Base-by-base conservation (phyloP, 345 rosid species). In the Eucalyptus melliodora region DNA sequence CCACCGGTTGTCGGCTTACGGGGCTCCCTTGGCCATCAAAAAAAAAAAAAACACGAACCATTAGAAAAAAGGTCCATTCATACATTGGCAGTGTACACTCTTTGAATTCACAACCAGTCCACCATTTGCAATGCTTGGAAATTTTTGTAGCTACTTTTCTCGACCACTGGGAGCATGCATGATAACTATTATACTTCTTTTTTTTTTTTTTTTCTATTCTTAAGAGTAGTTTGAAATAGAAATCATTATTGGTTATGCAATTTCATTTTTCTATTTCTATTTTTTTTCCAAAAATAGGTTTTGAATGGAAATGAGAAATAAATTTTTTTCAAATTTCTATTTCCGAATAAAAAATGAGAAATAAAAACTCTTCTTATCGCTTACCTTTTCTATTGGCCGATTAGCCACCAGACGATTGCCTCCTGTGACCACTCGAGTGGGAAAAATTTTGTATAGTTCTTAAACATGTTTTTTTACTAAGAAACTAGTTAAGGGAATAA, bases 361-460 rank as follows among this genome's bases (percentile, higher is more conserved):
- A n/a, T n/a, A n/a, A 67, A 8, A n/a, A 15, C 10, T 67, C 6
- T 15, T 67, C 47, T 44, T 8, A 44, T 44, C 10, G 47, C 47
- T 45, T 45, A 1, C 47, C 11, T 1, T 45, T 45, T 2, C 47
- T 6, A 3, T 0, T 30, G 0, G 9, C 0, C 3, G 0, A 4
- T 62, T 3, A 8, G 9, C 19, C 9, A 5, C 31, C 0, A 1
- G 3, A 15, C 5, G 2, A 11, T 0, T 3, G 2, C 3, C 5
- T 15, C 3, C 5, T 26, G 0, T 1, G 0, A 8, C 3, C 23
- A 34, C 23, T 27, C 8, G 0, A 0, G 5, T 10, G 3, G n/a
- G 8, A 60, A 1, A 60, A 60, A 27, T 27, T 27, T 60, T 27
- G 16, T 27, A 27, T 13, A 6, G 69, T 62, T 62, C 6, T 62